Percentiles rank a stretch among this genome's conserved stretches.
Conservation (phyloP, 345 rosid genomes). For the Corchorus olitorius region DNA sequence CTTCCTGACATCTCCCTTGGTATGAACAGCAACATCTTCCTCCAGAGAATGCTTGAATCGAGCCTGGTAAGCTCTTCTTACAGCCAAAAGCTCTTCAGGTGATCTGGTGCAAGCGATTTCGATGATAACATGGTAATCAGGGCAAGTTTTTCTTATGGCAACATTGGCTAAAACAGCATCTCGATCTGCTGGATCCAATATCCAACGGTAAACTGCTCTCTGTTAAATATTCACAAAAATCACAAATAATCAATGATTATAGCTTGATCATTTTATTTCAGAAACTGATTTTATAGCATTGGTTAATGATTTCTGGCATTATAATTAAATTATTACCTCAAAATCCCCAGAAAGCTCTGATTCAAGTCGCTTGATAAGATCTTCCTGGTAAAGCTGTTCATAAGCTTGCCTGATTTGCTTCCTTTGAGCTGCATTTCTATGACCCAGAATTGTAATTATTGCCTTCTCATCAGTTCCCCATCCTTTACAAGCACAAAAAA, state of each 20-base stretch:
- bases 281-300: neutral
- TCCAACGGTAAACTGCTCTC: slow-evolving; percentile 66
- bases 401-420: slow-evolving; percentile 55
- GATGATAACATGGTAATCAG: slow-evolving; percentile 47
- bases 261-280: neutral
- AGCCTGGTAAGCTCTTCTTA: slow-evolving; percentile 55
- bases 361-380: slow-evolving; percentile 61
- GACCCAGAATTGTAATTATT: slow-evolving; percentile 46
- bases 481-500: slow-evolving; percentile 27
- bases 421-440: slow-evolving; percentile 58
- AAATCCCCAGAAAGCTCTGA: slow-evolving; percentile 64
- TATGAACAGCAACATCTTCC: slow-evolving; percentile 68
- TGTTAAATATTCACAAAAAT: too few species aligned
- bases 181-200: slow-evolving; percentile 58
- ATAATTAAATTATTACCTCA: slow-evolving; percentile 26
- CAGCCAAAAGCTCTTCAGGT: slow-evolving; percentile 65
- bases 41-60: slow-evolving; percentile 71
- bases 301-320: neutral
- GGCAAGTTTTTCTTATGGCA: slow-evolving; percentile 37
- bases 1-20: slow-evolving; percentile 58
- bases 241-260: neutral
- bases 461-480: slow-evolving; percentile 62
- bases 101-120: slow-evolving; percentile 54
- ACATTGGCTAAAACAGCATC: slow-evolving; percentile 62
- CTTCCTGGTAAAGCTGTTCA: slow-evolving; percentile 42